Evolutionary conservation across 441 rosid genomes (phyloP), one percentile per base, ranked within the genome.

Genomic region (Adansonia madagascariensis): DNA sequence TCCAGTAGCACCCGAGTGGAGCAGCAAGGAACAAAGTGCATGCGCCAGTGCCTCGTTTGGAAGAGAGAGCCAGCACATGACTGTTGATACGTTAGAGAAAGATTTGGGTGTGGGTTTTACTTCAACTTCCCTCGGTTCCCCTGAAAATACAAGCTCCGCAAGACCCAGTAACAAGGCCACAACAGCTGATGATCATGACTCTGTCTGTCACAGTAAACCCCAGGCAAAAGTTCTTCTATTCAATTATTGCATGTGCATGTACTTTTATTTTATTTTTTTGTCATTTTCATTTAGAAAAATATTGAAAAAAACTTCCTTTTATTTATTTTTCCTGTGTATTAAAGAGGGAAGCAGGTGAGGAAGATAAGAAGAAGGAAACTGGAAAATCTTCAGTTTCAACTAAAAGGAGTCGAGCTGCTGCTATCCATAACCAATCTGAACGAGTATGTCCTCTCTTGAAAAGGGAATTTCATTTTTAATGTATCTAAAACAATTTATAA

Each of bases 381-480:
- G 80, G 84, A 10, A 91, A 91, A 80, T 91, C 94, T 15, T 86
- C 94, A n/a, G 80, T 80, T 64, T 90, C 93, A 53, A 92, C 92
- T 1, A 94, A 88, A 81, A 85, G 97, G 82, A 89, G 94, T 77
- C 82, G 98, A 66, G 97, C 98, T 76, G 98, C 98, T 41, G 98
- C 95, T 44, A 85, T 95, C 79, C 99, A 95, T 81, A 95, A 94
- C 87, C 99, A 95, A 81, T 94, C 98, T 61, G 99, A 95, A 87
- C 91, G 99, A 6, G 99, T 95, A 89, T 6, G 87, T 18, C 41
- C 50, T 41, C 20, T n/a, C n/a, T 43, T 20, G 18, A 20, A 56
- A 59, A 11, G 9, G 4, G 2, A 8, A 59, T 59, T 20, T 31
- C 35, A 0, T 31, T 31, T 31, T 31, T 31, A 31, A 31, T 31